A percentile compares a stretch with the other conserved stretches of the same genome.
Evolutionary conservation across 2,329 filamentous ascomycete genomes (phyloP).

Genomic region (Clarireedia homoeocarpa): DNA sequence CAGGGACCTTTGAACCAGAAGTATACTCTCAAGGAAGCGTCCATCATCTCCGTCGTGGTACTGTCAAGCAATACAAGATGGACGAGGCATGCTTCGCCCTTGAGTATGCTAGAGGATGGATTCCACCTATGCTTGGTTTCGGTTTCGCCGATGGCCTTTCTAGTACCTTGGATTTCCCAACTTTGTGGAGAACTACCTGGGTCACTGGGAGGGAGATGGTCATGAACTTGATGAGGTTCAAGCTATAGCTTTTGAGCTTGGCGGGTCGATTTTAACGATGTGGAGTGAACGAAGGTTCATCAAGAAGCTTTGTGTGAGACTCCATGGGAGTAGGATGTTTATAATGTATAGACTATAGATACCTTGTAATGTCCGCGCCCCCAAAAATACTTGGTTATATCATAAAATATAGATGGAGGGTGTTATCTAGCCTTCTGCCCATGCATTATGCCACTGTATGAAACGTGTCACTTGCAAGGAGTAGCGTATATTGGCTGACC

Average conservation of each 20-base stretch:
- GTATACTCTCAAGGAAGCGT: constrained; percentile 61
- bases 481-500: not conserved
- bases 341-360: constrained; percentile 2
- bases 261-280: not conserved
- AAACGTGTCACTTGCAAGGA: too few relatives aligned
- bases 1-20: constrained; percentile 59
- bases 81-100: constrained; percentile 68
- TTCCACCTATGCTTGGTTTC: constrained; percentile 87
- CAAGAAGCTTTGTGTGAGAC: not conserved
- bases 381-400: too few relatives aligned
- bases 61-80: constrained; percentile 79
- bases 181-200: constrained; percentile 68
- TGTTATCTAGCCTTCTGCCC: too few relatives aligned
- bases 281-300: not conserved
- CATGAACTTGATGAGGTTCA: constrained; percentile 51
- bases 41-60: constrained; percentile 64
- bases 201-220: constrained; percentile 74
- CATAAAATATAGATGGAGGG: not conserved
- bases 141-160: constrained; percentile 75
- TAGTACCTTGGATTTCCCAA: constrained; percentile 79
- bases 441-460: too few relatives aligned
- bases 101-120: constrained; percentile 82
- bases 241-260: not conserved
- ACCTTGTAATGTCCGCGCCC: not conserved
- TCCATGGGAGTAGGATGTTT: not conserved